Conservation (phyloP, 2,329 filamentous ascomycete genomes). For the Sordariomycetes sp. region DNA sequence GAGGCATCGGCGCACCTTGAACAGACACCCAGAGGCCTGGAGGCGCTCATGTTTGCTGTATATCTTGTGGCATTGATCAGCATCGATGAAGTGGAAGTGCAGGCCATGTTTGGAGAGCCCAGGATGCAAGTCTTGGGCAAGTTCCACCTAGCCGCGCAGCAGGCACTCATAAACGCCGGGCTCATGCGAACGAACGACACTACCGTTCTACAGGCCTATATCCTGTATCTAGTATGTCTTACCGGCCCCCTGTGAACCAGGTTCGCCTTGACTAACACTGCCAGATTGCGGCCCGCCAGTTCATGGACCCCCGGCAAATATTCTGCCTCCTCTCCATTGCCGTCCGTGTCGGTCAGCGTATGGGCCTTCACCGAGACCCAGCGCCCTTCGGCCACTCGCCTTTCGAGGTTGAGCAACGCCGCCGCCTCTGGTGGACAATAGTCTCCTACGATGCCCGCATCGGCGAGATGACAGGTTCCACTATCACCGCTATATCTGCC, state of each 20-base stretch:
- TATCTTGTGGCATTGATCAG: slow-evolving; percentile 50
- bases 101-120: slow-evolving; percentile 39
- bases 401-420: slow-evolving; percentile 60
- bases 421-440: slow-evolving; percentile 64
- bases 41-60: slow-evolving; percentile 59
- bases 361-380: slow-evolving; percentile 58
- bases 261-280: background rate
- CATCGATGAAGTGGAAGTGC: slow-evolving; percentile 45
- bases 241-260: background rate
- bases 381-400: slow-evolving; percentile 36
- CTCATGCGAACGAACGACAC: slow-evolving; percentile 58
- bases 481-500: slow-evolving; percentile 43
- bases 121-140: slow-evolving; percentile 37
- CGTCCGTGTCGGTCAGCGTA: slow-evolving; percentile 55
- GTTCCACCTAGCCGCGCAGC: slow-evolving; percentile 48
- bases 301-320: slow-evolving; percentile 43
- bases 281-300: slow-evolving; percentile 35
- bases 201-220: slow-evolving; percentile 54
- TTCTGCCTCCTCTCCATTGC: slow-evolving; percentile 49
- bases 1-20: slow-evolving; percentile 46
- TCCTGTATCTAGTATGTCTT: slow-evolving; percentile 52
- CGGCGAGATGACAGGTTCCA: slow-evolving; percentile 52
- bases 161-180: slow-evolving; percentile 54
- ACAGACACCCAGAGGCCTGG: slow-evolving; percentile 43
- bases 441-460: slow-evolving; percentile 59